A percentile compares a stretch with the other conserved stretches of the same genome.
Evolutionary conservation across 2,329 filamentous ascomycete species (phyloP).

Genomic region (Ophiocordyceps camponoti-saundersi): DNA sequence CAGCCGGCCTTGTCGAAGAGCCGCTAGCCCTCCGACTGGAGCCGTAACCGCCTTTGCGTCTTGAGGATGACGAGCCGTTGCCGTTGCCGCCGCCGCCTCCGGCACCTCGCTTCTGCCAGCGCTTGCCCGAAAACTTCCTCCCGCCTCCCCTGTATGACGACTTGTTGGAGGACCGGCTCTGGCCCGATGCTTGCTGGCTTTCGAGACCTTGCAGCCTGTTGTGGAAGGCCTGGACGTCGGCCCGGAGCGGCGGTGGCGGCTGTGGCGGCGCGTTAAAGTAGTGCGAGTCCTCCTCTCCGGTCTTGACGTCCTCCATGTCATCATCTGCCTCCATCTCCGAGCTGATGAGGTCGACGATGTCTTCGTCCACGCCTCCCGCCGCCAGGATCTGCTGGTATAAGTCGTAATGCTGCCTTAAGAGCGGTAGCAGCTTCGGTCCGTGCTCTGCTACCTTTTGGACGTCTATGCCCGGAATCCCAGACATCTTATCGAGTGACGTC

Average conservation of each 20-base stretch:
- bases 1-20: conserved; percentile 7
- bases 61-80: conserved; percentile 6
- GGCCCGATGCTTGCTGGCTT: conserved; percentile 6
- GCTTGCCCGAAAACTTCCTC: conserved; percentile 13
- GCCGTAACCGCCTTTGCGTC: conserved; percentile 11
- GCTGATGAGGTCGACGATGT: conserved; percentile 39
- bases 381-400: conserved; percentile 35
- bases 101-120: conserved; percentile 11
- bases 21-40: conserved; percentile 13
- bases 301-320: not conserved
- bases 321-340: conserved; percentile 22
- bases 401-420: conserved; percentile 32
- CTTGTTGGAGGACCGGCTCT: conserved; percentile 8
- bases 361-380: conserved; percentile 10
- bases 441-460: conserved; percentile 42
- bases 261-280: conserved; percentile 22
- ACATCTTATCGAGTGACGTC: conserved; percentile 42
- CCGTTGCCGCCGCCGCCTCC: conserved; percentile 10
- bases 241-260: not conserved
- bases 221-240: conserved; percentile 17
- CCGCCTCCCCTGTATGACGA: conserved; percentile 9
- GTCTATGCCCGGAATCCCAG: conserved; percentile 44
- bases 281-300: conserved; percentile 17
- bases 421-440: conserved; percentile 40
- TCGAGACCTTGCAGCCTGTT: conserved; percentile 12